phyloP scores from a whole-genome alignment of 192 early-diverging fungal species.

The Coemansia sp. region DNA sequence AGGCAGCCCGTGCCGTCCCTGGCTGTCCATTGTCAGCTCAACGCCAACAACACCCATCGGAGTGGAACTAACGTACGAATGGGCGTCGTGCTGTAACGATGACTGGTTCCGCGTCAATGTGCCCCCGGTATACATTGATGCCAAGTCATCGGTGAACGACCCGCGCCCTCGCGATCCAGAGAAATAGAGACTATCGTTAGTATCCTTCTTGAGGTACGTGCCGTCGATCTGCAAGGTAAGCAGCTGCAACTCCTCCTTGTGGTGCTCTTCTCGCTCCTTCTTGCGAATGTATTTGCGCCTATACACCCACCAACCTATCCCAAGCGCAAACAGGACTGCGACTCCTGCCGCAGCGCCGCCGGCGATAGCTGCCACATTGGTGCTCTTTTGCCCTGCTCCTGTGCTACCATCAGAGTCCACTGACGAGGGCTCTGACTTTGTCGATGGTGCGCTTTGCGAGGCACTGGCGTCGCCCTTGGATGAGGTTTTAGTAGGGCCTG shows the following conservation, averaged over 20 bases:
- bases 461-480: neutral
- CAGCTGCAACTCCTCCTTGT: conserved; percentile 48
- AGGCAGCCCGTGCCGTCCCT: conserved; percentile 44
- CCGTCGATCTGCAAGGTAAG: conserved; percentile 49
- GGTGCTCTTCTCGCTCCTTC: conserved; percentile 43
- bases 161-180: conserved; percentile 16
- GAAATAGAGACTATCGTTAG: conserved; percentile 24
- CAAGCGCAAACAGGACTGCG: conserved; percentile 20
- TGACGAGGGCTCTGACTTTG: neutral
- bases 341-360: conserved; percentile 38
- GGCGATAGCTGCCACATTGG: conserved; percentile 32
- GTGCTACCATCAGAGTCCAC: neutral
- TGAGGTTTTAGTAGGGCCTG: neutral
- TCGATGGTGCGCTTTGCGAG: neutral
- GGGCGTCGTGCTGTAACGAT: conserved; percentile 14
- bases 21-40: conserved; percentile 51
- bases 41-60: conserved; percentile 11
- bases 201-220: conserved; percentile 30
- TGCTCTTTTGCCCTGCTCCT: neutral
- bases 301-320: conserved; percentile 25
- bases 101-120: conserved; percentile 29
- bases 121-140: conserved; percentile 43
- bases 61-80: conserved; percentile 11
- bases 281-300: conserved; percentile 46
- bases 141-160: conserved; percentile 46